These are phyloP conservation scores for Erysimum cheiranthoides DNA, from an alignment of 345 rosid genomes.

Conservation along the genomic window DNA sequence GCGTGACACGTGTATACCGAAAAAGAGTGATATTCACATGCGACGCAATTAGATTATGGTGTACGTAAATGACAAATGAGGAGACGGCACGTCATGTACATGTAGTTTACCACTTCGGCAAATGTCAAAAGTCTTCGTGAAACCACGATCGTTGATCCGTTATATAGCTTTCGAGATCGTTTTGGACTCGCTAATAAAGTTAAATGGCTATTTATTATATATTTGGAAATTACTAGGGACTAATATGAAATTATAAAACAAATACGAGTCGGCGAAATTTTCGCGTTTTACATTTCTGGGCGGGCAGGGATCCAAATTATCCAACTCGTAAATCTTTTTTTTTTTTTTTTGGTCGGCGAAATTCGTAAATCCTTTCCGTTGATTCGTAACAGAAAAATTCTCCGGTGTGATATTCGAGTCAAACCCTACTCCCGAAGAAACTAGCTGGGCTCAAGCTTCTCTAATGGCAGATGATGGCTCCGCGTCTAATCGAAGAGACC, in stretches of 20 bases:
- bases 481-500: conserved; percentile 65
- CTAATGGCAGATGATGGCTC: conserved; percentile 74
- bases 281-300: not conserved
- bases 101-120: not conserved
- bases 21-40: conserved; percentile 12
- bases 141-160: conserved; percentile 5
- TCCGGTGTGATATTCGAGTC: conserved; percentile 10
- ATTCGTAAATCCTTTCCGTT: conserved; percentile 5
- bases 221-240: not conserved
- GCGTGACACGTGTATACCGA: conserved; percentile 35
- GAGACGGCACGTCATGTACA: conserved; percentile 19
- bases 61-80: not conserved
- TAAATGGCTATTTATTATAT: not conserved
- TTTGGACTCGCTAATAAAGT: no score
- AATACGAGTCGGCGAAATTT: conserved; percentile 27
- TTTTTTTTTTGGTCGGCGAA: conserved; percentile 2
- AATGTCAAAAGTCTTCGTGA: not conserved
- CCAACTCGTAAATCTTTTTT: not conserved
- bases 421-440: conserved; percentile 7
- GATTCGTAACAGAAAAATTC: not conserved
- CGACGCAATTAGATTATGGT: conserved; percentile 21
- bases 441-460: conserved; percentile 11
- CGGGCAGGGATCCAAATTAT: conserved; percentile 35
- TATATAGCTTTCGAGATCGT: not conserved
- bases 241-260: conserved; percentile 1